These are phyloP conservation scores for Neurospora sp. DNA, from an alignment of 2,329 filamentous ascomycete genomes.

Conservation along the genomic window DNA sequence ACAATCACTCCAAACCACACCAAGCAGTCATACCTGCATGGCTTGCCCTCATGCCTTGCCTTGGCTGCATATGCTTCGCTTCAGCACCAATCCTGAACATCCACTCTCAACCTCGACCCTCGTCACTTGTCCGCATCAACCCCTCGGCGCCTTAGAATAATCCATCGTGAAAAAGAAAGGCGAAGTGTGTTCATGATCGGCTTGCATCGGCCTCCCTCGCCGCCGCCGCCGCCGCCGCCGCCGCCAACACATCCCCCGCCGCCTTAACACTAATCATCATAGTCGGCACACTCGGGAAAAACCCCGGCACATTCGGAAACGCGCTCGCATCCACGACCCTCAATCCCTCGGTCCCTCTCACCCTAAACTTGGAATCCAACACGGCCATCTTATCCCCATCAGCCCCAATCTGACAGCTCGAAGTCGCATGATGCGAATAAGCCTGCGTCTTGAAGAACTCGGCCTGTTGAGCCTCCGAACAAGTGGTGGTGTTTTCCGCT, in stretches of 20 bases:
- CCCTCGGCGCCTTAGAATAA: background rate
- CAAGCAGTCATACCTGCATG: background rate
- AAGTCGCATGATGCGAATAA: slow-evolving; percentile 50
- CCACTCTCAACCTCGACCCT: background rate
- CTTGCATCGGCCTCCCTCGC: background rate
- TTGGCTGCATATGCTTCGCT: background rate
- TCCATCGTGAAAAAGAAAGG: background rate
- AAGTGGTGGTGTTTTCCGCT: slow-evolving; percentile 4
- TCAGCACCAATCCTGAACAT: background rate
- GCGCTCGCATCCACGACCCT: slow-evolving; percentile 53
- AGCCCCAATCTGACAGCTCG: slow-evolving; percentile 46
- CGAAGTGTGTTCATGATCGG: too few relatives aligned
- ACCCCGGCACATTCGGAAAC: slow-evolving; percentile 41
- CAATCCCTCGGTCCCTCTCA: slow-evolving; percentile 44
- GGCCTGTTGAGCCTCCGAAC: slow-evolving; percentile 6
- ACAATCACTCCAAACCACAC: background rate
- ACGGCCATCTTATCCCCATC: slow-evolving; percentile 47
- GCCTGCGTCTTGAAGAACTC: slow-evolving; percentile 32
- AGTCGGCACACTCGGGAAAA: slow-evolving; percentile 37
- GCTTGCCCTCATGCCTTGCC: background rate
- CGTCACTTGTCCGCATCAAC: background rate
- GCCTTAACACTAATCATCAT: slow-evolving; percentile 53
- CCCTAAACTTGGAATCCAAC: slow-evolving; percentile 47
- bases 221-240: background rate
- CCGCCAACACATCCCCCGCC: slow-evolving; percentile 27